Percentiles rank a stretch among this genome's conserved stretches.
Evolutionary conservation across 352 stramenopile species (phyloP).

Genomic region (Pythium phragmitis): DNA sequence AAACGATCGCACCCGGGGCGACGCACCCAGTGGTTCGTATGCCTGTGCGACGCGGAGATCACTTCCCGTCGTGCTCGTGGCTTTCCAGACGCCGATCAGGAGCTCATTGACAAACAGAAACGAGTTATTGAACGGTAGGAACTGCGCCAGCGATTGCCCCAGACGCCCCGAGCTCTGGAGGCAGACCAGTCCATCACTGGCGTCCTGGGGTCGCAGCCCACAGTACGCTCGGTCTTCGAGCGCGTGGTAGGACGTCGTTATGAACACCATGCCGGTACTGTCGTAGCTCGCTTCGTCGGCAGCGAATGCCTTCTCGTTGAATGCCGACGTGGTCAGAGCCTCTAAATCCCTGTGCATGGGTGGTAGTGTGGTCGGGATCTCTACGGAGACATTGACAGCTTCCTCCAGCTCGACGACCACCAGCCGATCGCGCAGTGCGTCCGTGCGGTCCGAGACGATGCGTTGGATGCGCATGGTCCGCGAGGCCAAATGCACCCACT

Average conservation of each 20-base stretch:
- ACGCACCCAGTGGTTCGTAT: conserved; percentile 22
- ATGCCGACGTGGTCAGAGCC: background rate
- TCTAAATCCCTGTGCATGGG: conserved; percentile 14
- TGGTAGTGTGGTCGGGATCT: conserved; percentile 15
- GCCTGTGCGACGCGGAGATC: conserved; percentile 14
- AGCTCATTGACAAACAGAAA: conserved; percentile 19
- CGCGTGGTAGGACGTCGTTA: conserved; percentile 7
- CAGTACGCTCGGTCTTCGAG: conserved; percentile 8
- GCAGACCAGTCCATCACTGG: conserved; percentile 15
- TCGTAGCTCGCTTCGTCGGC: background rate
- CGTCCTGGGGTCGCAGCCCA: background rate
- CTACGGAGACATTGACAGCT: background rate
- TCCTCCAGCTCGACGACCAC: conserved; percentile 24
- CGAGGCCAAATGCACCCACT: conserved; percentile 19
- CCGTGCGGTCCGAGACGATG: background rate
- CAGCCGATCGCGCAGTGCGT: conserved; percentile 4
- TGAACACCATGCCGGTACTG: conserved; percentile 1
- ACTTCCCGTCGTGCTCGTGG: background rate
- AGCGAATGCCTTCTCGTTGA: conserved; percentile 1
- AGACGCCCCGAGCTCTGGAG: conserved; percentile 15
- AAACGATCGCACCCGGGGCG: conserved; percentile 8
- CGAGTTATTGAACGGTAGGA: conserved; percentile 18
- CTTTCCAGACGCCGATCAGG: conserved; percentile 15
- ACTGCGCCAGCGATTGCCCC: background rate
- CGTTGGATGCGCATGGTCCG: conserved; percentile 11